Evolutionary conservation across 768 basidiomycete species (phyloP), one percentile per base, ranked within the genome.

Genomic region (Clitopilus hobsonii): DNA sequence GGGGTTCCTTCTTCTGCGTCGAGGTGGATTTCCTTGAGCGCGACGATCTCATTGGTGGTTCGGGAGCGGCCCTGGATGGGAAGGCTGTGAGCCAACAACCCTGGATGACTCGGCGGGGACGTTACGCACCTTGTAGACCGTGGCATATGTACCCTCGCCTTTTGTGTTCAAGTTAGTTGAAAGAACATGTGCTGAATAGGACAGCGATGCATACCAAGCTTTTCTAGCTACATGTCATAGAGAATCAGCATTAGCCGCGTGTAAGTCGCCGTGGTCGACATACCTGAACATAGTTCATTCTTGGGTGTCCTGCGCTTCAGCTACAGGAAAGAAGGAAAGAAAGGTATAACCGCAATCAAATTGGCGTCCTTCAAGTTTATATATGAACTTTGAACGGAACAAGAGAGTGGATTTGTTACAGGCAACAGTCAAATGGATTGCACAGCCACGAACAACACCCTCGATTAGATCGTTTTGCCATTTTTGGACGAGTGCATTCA

Each of bases 1-100:
- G 97, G 97, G 0, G 97, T 99, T 28, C 97, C 97, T 74, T 99
- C 97, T 72, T 99, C 97, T 4, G 97, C 91, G 76, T 99, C 97
- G 57, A 99, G 89, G 66, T 98, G 95, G 60, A 99, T 99, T 76
- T 99, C 97, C 71, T 99, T 99, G 54, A 99, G 72, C 11, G 97
- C 97, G 16, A 99, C 97, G 52, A 97, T 93, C 71, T 98, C 97
- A 63, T 97, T 97, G n/a, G 95, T 98, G 27, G 94, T 94, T 57
- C 95, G 79, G 20, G 94, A 97, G 59, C 96, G 88, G 14, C 97
- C 97, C 91, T 94, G 54, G 20, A 28, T 16, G 7, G 48, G 49
- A 56, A 8, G 23, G 22, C 60, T 50, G 51, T 26, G 25, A 56
- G 5, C 25, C 14, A 54, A 48, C 27, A 6, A 24, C 20, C n/a